Conservation (phyloP, 2,329 filamentous ascomycete genomes). For the Ascochyta fabae region DNA sequence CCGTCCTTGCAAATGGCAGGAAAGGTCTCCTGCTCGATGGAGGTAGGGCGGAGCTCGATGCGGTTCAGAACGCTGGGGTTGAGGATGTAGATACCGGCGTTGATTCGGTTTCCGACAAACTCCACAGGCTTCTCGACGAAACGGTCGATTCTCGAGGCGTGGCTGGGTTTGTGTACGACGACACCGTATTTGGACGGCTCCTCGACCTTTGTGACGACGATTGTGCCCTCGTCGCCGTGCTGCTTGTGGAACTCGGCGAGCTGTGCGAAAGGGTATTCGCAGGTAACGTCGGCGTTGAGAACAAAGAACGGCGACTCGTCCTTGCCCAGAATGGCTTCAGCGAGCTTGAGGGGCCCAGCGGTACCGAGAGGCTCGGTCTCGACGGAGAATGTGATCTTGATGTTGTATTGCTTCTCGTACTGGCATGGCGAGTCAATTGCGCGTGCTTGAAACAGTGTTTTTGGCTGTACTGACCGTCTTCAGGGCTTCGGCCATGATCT, state of each 20-base stretch:
- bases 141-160: conserved; percentile 90
- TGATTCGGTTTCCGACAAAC: conserved; percentile 98
- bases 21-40: conserved; percentile 99
- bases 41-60: conserved; percentile 95
- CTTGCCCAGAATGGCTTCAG: conserved; percentile 89
- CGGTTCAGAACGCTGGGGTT: conserved; percentile 89
- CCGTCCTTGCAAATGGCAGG: conserved; percentile 89
- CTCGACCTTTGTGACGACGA: conserved; percentile 98
- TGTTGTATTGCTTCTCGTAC: conserved; percentile 91
- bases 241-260: conserved; percentile 89
- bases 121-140: conserved; percentile 99
- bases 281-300: conserved; percentile 97
- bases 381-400: conserved; percentile 97
- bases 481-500: conserved; percentile 94
- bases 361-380: conserved; percentile 95
- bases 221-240: conserved; percentile 95
- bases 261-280: conserved; percentile 93
- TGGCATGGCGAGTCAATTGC: conserved; percentile 29
- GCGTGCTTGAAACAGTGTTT: not conserved
- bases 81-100: conserved; percentile 96
- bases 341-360: conserved; percentile 92
- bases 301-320: conserved; percentile 97
- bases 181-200: conserved; percentile 99
- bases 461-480: conserved; percentile 70
- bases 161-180: conserved; percentile 93